Conservation (phyloP, 2,329 filamentous ascomycete genomes). For the Lomentospora prolificans region DNA sequence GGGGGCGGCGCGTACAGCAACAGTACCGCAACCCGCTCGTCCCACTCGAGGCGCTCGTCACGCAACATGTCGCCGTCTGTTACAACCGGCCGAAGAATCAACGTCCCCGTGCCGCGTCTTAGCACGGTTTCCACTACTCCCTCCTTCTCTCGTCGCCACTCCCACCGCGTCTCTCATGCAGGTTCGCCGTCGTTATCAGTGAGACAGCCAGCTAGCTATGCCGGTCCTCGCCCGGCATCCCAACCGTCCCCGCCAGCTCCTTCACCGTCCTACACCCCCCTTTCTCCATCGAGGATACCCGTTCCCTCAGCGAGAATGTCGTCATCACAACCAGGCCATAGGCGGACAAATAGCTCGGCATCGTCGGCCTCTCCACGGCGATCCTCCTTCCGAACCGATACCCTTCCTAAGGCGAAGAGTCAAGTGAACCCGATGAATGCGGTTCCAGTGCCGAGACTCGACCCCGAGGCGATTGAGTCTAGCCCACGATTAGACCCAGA, state of each 20-base stretch:
- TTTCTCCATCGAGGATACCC: slow-evolving; percentile 22
- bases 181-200: slow-evolving; percentile 11
- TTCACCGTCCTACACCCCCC: slow-evolving; percentile 14
- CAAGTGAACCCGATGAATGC: background rate
- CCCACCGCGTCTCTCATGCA: slow-evolving; percentile 1
- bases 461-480: slow-evolving; percentile 19
- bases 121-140: slow-evolving; percentile 12
- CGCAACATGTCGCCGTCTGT: slow-evolving; percentile 13
- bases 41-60: slow-evolving; percentile 11
- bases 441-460: slow-evolving; percentile 6
- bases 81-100: slow-evolving; percentile 26
- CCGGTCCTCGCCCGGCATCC: slow-evolving; percentile 22
- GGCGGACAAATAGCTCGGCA: slow-evolving; percentile 1
- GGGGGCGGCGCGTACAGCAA: background rate
- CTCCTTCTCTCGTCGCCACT: slow-evolving; percentile 8
- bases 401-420: slow-evolving; percentile 4
- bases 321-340: background rate
- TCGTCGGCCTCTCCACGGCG: background rate
- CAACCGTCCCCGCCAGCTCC: background rate
- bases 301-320: background rate
- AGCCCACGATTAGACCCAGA: slow-evolving; percentile 52
- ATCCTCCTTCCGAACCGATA: background rate
- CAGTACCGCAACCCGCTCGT: background rate
- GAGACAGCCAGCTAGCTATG: slow-evolving; percentile 12
- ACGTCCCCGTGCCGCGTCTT: slow-evolving; percentile 27